Base-by-base conservation (phyloP, 139 green algal genomes). In the Yamagishiella unicocca region DNA sequence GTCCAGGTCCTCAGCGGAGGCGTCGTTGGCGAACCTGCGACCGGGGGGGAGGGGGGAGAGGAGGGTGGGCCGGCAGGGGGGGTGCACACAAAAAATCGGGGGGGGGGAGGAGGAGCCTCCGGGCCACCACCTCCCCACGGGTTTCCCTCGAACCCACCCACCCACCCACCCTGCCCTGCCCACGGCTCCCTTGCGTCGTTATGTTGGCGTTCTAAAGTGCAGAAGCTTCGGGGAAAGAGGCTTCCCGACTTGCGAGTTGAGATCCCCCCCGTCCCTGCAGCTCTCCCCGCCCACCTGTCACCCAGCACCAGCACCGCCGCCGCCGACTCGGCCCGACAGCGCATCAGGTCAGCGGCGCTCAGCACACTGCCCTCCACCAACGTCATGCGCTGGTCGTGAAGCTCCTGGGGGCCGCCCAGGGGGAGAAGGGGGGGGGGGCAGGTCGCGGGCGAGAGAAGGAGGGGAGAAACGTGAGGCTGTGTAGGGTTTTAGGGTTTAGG, bases 361-460 rank as follows among this genome's bases (percentile, higher is more conserved):
- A 98, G 89, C 4, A 93, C 94, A 7, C 62, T 93, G 17, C 95
- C 96, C 87, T 98, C 93, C 46, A 96, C 88, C 66, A 97, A 87
- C 10, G 94, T 95, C 37, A 98, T 82, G n/a, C 90, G 79, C 66
- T 82, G 68, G 45, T 97, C 95, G 78, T 97, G 91, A 14, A 96
- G 88, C 92, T 97, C 95, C 93, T 96, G 88, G 37, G 73, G 55
- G 77, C 37, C 33, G 8, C n/a, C 33, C 21, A 38, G 40, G 62
- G 62, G 62, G n/a, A 40, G 62, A n/a, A n/a, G 62, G 62, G 6
- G 62, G 8, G 8, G n/a, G 29, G 62, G n/a, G 62, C 29, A n/a
- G 62, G 66, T 45, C 25, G 31, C 3, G 21, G 33, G 12, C 14
- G 2, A 24, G 8, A 68, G 25, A n/a, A 12, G 50, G 50, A n/a